A percentile compares a stretch with the other conserved stretches of the same genome.
These are phyloP conservation scores for Craterostigma plantagineum DNA, from an alignment of 257 asterid genomes.

Conservation along the genomic window DNA sequence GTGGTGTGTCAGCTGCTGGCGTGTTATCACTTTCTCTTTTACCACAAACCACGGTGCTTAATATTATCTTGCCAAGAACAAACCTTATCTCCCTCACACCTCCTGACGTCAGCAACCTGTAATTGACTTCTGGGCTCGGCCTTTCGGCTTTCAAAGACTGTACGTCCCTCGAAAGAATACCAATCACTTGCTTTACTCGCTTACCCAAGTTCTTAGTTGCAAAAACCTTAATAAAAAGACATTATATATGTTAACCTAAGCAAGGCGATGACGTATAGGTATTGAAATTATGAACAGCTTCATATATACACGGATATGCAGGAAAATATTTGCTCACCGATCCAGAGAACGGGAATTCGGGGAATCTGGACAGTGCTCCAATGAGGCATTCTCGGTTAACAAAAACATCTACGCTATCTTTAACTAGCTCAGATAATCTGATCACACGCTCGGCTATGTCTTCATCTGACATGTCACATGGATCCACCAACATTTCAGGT, in stretches of 20 bases:
- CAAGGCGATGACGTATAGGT: background rate
- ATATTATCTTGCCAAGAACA: slow-evolving; percentile 55
- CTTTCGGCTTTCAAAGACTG: slow-evolving; percentile 11
- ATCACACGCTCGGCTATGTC: slow-evolving; percentile 47
- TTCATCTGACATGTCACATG: slow-evolving; percentile 30
- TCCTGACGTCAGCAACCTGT: slow-evolving; percentile 25
- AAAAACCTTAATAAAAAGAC: slow-evolving; percentile 39
- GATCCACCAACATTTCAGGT: slow-evolving; percentile 51
- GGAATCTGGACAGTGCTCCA: slow-evolving; percentile 45
- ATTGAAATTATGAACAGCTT: background rate
- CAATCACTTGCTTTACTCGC: slow-evolving; percentile 15
- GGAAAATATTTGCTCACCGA: slow-evolving; percentile 56
- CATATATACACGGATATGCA: no score
- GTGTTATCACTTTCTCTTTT: slow-evolving; percentile 9
- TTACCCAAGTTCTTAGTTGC: slow-evolving; percentile 27
- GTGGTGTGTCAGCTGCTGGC: slow-evolving; percentile 10
- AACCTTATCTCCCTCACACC: slow-evolving; percentile 33
- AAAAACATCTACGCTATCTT: slow-evolving; percentile 26
- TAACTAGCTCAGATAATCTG: slow-evolving; percentile 31
- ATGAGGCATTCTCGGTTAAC: slow-evolving; percentile 24
- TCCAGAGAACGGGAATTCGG: slow-evolving; percentile 30
- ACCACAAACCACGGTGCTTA: slow-evolving; percentile 24
- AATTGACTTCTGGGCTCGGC: slow-evolving; percentile 16
- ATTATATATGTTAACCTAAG: slow-evolving; percentile 4
- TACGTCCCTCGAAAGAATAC: slow-evolving; percentile 13